phyloP scores from a whole-genome alignment of 495 filamentous ascomycete genomes.

The Jackrogersella minutella region DNA sequence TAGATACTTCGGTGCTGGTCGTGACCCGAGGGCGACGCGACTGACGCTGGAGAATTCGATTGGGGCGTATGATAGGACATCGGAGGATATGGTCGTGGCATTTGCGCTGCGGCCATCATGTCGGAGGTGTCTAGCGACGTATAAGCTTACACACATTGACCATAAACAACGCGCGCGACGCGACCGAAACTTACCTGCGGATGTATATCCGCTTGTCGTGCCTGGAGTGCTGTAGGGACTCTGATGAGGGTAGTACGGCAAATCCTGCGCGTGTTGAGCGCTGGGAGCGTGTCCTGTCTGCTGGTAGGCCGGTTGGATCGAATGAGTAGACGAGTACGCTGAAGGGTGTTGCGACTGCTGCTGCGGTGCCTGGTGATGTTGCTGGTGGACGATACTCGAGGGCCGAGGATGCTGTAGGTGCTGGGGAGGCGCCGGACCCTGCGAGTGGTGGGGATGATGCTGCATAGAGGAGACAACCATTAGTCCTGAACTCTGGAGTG shows the following conservation, averaged over 20 bases:
- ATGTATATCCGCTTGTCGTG: slow-evolving; percentile 74
- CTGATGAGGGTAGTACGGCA: slow-evolving; percentile 76
- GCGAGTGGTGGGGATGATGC: slow-evolving; percentile 67
- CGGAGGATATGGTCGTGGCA: slow-evolving; percentile 86
- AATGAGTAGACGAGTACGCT: slow-evolving; percentile 67
- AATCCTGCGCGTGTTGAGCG: slow-evolving; percentile 69
- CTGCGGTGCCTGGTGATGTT: slow-evolving; percentile 63
- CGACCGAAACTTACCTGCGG: slow-evolving; percentile 72
- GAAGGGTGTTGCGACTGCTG: slow-evolving; percentile 60
- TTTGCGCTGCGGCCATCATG: slow-evolving; percentile 92
- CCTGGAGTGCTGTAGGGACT: slow-evolving; percentile 77
- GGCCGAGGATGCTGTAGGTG: slow-evolving; percentile 69
- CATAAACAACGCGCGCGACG: slow-evolving; percentile 13
- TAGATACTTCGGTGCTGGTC: slow-evolving; percentile 91
- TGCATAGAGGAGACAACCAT: slow-evolving; percentile 64
- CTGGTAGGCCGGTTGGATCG: slow-evolving; percentile 59
- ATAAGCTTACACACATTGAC: slow-evolving; percentile 40
- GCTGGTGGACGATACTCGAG: slow-evolving; percentile 70
- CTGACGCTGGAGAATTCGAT: slow-evolving; percentile 95
- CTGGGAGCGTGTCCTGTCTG: slow-evolving; percentile 54
- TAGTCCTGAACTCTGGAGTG: slow-evolving; percentile 51
- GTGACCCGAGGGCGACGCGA: slow-evolving; percentile 86
- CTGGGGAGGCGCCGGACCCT: slow-evolving; percentile 63
- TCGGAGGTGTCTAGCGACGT: slow-evolving; percentile 75
- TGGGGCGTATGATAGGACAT: slow-evolving; percentile 94